These are phyloP conservation scores for Colletotrichum higginsianum DNA, from an alignment of 2,329 filamentous ascomycete genomes.

Conservation along the genomic window DNA sequence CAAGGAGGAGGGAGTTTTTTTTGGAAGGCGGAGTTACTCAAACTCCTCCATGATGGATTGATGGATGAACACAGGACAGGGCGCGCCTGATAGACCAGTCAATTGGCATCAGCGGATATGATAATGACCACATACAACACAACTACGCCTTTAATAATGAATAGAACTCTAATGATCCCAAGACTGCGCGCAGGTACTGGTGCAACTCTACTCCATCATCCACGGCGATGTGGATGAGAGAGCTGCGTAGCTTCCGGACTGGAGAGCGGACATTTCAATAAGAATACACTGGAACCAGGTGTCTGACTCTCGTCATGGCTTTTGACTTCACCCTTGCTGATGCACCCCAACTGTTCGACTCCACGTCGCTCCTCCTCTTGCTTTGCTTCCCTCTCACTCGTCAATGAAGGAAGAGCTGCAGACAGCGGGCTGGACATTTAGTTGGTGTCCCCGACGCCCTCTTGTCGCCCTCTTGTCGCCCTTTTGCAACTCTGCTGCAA, in stretches of 20 bases:
- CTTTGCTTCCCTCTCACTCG: neutral
- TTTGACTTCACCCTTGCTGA: neutral
- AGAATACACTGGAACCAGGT: neutral
- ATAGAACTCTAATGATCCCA: neutral
- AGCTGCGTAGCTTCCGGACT: too few relatives aligned
- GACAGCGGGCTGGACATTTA: neutral
- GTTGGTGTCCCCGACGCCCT: neutral
- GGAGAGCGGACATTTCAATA: neutral
- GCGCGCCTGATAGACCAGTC: neutral
- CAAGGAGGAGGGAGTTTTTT: neutral
- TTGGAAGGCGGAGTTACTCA: neutral
- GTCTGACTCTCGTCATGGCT: neutral
- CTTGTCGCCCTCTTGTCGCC: neutral
- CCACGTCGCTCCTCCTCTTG: slow-evolving; percentile 16
- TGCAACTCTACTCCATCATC: neutral
- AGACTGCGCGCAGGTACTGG: neutral
- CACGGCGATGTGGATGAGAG: neutral
- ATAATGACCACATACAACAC: slow-evolving; percentile 19
- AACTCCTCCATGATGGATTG: neutral
- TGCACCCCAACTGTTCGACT: slow-evolving; percentile 9
- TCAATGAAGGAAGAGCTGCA: neutral
- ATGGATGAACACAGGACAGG: slow-evolving; percentile 15
- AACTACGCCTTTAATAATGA: slow-evolving; percentile 12
- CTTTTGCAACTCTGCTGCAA: slow-evolving; percentile 21
- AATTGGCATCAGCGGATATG: slow-evolving; percentile 13